Percentiles rank a stretch among this genome's conserved stretches.
Conservation (phyloP, 495 filamentous ascomycete genomes). For the Aspergillus funiculosus region DNA sequence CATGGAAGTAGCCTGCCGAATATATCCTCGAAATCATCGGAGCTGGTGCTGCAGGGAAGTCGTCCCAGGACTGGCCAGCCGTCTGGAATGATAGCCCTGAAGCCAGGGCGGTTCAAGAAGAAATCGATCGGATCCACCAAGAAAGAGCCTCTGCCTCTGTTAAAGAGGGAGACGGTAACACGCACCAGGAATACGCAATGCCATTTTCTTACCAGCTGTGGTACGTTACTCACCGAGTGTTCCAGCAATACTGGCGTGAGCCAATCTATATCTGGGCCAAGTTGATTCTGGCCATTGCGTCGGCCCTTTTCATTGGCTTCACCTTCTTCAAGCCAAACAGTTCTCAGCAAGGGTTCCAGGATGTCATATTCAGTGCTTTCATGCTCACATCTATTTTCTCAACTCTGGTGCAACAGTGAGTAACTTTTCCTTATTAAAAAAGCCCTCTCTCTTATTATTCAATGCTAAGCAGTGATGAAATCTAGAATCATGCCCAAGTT, state of each 20-base stretch:
- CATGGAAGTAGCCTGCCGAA: slow-evolving; percentile 58
- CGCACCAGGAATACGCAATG: slow-evolving; percentile 46
- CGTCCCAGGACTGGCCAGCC: slow-evolving; percentile 72
- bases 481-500: slow-evolving; percentile 70
- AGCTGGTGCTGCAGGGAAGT: slow-evolving; percentile 52
- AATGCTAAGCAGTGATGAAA: slow-evolving; percentile 11
- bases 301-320: slow-evolving; percentile 75
- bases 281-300: slow-evolving; percentile 47
- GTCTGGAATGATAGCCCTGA: slow-evolving; percentile 70
- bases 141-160: slow-evolving; percentile 30
- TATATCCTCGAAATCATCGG: slow-evolving; percentile 87
- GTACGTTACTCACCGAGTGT: slow-evolving; percentile 44
- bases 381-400: slow-evolving; percentile 73
- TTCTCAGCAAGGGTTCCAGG: slow-evolving; percentile 71
- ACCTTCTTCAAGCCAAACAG: slow-evolving; percentile 72
- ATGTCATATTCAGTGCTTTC: slow-evolving; percentile 80
- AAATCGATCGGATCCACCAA: slow-evolving; percentile 59
- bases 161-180: slow-evolving; percentile 10
- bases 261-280: slow-evolving; percentile 50
- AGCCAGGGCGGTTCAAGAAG: slow-evolving; percentile 54
- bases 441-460: neutral
- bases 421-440: neutral
- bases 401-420: slow-evolving; percentile 54
- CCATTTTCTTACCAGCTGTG: slow-evolving; percentile 46
- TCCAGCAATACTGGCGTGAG: slow-evolving; percentile 54